phyloP scores from a whole-genome alignment of 116 monocot genomes.

The Dioscorea cayenensis region DNA sequence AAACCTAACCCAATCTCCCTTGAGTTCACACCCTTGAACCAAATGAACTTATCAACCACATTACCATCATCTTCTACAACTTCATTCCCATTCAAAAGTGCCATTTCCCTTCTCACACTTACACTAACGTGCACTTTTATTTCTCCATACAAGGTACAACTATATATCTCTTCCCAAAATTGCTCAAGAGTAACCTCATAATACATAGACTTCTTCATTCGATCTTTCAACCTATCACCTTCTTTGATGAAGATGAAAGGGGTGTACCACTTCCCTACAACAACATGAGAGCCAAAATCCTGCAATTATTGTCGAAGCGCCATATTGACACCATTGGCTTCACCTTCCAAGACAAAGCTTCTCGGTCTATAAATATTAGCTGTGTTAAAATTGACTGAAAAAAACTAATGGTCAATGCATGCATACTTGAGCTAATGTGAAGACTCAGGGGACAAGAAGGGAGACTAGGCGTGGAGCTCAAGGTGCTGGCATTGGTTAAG shows the following conservation, averaged over 20 bases:
- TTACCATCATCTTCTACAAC: not conserved
- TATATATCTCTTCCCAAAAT: slow-evolving; percentile 38
- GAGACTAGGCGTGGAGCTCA: too few relatives aligned
- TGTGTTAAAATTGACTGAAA: too few relatives aligned
- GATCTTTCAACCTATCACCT: slow-evolving; percentile 9
- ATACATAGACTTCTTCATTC: slow-evolving; percentile 25
- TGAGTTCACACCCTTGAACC: slow-evolving; percentile 21
- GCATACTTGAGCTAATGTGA: too few relatives aligned
- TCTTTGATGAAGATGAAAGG: slow-evolving; percentile 48
- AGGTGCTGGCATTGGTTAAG: too few relatives aligned
- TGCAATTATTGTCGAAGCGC: slow-evolving; percentile 19
- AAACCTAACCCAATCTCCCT: slow-evolving; percentile 12
- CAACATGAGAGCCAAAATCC: not conserved
- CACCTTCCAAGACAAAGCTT: slow-evolving; percentile 8
- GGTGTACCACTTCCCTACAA: slow-evolving; percentile 45
- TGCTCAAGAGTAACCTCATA: slow-evolving; percentile 46
- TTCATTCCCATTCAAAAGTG: slow-evolving; percentile 22
- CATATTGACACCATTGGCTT: slow-evolving; percentile 28
- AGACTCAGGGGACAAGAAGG: too few relatives aligned
- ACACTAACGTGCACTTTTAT: slow-evolving; percentile 15
- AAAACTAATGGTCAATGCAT: too few relatives aligned
- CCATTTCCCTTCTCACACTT: slow-evolving; percentile 11
- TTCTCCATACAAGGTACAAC: not conserved
- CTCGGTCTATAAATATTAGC: slow-evolving; percentile 14
- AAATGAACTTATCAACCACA: slow-evolving; percentile 23